Evolutionary conservation across 2,329 filamentous ascomycete species (phyloP).

Genomic region (Aspergillus glaucus): DNA sequence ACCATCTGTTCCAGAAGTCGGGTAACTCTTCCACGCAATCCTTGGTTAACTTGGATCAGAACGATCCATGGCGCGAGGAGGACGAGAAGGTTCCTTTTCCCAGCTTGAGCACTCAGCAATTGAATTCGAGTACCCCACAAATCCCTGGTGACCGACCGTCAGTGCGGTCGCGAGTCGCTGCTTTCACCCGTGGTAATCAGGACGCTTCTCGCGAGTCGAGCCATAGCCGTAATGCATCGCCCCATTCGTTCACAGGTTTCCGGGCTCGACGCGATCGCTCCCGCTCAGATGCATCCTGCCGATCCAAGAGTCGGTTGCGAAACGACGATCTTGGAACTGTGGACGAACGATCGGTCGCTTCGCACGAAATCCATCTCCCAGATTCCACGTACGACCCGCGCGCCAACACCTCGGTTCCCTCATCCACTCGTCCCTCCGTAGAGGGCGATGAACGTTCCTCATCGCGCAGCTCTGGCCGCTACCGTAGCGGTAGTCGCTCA

Average conservation of each 20-base stretch:
- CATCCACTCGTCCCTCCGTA: slow-evolving; percentile 25
- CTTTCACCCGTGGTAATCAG: slow-evolving; percentile 15
- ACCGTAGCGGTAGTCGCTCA: slow-evolving; percentile 34
- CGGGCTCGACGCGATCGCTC: slow-evolving; percentile 47
- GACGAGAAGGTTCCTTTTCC: slow-evolving; percentile 23
- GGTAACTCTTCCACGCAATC: slow-evolving; percentile 33
- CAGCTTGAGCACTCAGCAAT: slow-evolving; percentile 24
- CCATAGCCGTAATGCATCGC: slow-evolving; percentile 29
- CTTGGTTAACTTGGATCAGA: slow-evolving; percentile 19
- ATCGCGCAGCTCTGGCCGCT: slow-evolving; percentile 35
- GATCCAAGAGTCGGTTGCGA: slow-evolving; percentile 49
- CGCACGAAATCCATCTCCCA: slow-evolving; percentile 20
- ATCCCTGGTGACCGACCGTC: slow-evolving; percentile 22
- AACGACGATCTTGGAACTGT: slow-evolving; percentile 51
- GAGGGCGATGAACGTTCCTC: slow-evolving; percentile 28
- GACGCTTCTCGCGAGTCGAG: slow-evolving; percentile 31
- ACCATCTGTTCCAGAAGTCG: slow-evolving; percentile 30
- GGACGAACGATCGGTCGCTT: slow-evolving; percentile 37
- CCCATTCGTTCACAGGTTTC: slow-evolving; percentile 29
- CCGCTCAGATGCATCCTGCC: slow-evolving; percentile 47
- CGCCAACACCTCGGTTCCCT: slow-evolving; percentile 21
- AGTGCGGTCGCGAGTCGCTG: slow-evolving; percentile 3
- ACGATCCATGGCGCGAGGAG: slow-evolving; percentile 33
- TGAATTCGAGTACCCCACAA: slow-evolving; percentile 32
- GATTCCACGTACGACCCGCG: slow-evolving; percentile 19